A percentile compares a stretch with the other conserved stretches of the same genome.
Evolutionary conservation across 805 yeast species (phyloP).

Genomic region (Lachancea sp.): DNA sequence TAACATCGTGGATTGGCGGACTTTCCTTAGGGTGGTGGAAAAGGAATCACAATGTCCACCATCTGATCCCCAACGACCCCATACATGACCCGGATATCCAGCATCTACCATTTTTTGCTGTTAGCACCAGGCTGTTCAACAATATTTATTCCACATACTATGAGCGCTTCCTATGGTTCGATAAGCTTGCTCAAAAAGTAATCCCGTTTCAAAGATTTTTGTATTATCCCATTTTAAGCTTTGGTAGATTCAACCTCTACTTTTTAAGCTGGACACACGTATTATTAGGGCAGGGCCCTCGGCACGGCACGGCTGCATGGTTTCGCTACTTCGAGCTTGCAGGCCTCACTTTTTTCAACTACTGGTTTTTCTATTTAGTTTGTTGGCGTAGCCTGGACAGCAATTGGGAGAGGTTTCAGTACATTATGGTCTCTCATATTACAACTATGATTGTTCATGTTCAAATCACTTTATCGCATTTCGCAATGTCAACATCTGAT

Average conservation of each 20-base stretch:
- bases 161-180: slow-evolving; percentile 61
- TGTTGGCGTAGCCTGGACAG: slow-evolving; percentile 48
- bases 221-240: slow-evolving; percentile 72
- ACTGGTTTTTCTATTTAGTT: slow-evolving; percentile 73
- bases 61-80: slow-evolving; percentile 84
- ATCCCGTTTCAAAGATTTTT: slow-evolving; percentile 62
- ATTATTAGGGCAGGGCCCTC: slow-evolving; percentile 70
- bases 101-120: slow-evolving; percentile 87
- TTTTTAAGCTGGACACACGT: slow-evolving; percentile 75
- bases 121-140: slow-evolving; percentile 61
- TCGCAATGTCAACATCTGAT: slow-evolving; percentile 90
- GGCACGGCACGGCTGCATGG: slow-evolving; percentile 80
- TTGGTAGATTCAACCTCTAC: slow-evolving; percentile 83
- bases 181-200: slow-evolving; percentile 49
- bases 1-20: slow-evolving; percentile 84
- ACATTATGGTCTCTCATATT: slow-evolving; percentile 65
- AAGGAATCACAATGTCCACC: slow-evolving; percentile 89
- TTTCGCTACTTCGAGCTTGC: slow-evolving; percentile 68
- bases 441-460: slow-evolving; percentile 91
- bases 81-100: slow-evolving; percentile 93
- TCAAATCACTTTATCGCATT: slow-evolving; percentile 82
- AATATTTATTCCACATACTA: slow-evolving; percentile 76
- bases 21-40: slow-evolving; percentile 94
- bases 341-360: slow-evolving; percentile 64
- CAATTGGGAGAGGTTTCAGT: slow-evolving; percentile 48